Percentiles rank a stretch among this genome's conserved stretches.
phyloP scores from a whole-genome alignment of 305 asterid genomes.

The Fraxinus dipetala region DNA sequence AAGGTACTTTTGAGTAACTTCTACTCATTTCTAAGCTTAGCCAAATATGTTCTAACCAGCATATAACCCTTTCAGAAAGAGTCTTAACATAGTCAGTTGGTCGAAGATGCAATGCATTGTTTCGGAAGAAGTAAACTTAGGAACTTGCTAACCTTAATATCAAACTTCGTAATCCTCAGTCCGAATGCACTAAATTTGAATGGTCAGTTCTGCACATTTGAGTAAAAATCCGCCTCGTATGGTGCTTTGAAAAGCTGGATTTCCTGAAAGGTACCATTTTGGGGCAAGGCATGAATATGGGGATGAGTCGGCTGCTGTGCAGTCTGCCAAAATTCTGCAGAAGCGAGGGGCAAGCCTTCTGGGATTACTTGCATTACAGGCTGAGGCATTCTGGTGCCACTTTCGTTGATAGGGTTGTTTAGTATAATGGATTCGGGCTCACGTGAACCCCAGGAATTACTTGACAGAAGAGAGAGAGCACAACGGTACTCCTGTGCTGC shows the following conservation, averaged over 20 bases:
- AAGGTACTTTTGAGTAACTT: background rate
- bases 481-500: conserved; percentile 60
- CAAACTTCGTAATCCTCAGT: background rate
- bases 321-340: conserved; percentile 41
- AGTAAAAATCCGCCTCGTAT: conserved; percentile 40
- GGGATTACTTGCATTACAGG: conserved; percentile 42
- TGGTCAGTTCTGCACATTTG: conserved; percentile 35
- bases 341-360: conserved; percentile 41
- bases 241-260: conserved; percentile 42
- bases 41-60: background rate
- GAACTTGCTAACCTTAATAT: background rate
- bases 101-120: background rate
- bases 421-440: conserved; percentile 42
- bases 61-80: background rate
- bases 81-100: background rate
- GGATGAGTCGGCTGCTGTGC: conserved; percentile 30
- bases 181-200: background rate
- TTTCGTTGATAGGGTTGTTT: conserved; percentile 32
- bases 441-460: conserved; percentile 50
- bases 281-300: conserved; percentile 23
- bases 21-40: background rate
- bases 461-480: conserved; percentile 99
- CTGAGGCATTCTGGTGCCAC: conserved; percentile 26
- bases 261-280: conserved; percentile 39
- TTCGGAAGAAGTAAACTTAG: background rate